These are phyloP conservation scores for Aureobasidium vineae DNA, from an alignment of 2,329 filamentous ascomycete genomes.

Conservation along the genomic window DNA sequence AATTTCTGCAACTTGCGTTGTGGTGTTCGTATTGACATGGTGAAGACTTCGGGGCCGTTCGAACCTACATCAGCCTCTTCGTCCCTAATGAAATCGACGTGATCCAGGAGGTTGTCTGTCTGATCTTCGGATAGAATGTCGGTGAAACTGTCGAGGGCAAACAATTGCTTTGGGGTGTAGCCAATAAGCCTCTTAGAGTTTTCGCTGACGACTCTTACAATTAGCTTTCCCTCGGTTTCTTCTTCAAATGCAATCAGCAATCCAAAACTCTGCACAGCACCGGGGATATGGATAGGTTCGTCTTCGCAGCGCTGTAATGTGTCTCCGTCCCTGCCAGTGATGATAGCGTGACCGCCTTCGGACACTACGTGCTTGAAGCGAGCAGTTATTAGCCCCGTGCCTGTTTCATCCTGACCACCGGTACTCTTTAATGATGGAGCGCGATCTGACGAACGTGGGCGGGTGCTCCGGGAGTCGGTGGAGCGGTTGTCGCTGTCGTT, in stretches of 20 bases:
- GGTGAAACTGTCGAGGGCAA: conserved; percentile 71
- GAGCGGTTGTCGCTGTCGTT: conserved; percentile 29
- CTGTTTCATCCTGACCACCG: conserved; percentile 43
- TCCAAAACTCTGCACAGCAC: conserved; percentile 77
- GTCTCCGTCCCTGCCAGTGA: conserved; percentile 72
- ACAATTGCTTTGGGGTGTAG: conserved; percentile 72
- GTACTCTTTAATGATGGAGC: conserved; percentile 39
- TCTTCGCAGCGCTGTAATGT: conserved; percentile 80
- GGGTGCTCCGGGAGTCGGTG: conserved; percentile 32
- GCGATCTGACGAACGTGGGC: conserved; percentile 31
- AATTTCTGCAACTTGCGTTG: conserved; percentile 61
- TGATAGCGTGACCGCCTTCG: conserved; percentile 74
- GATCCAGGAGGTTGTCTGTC: conserved; percentile 76
- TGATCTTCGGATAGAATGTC: conserved; percentile 83
- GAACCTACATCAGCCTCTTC: conserved; percentile 71
- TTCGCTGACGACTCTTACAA: conserved; percentile 74
- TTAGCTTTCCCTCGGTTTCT: conserved; percentile 59
- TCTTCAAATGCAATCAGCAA: conserved; percentile 72
- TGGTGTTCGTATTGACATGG: conserved; percentile 65
- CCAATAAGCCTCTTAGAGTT: conserved; percentile 75
- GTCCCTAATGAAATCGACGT: conserved; percentile 83
- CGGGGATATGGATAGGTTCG: conserved; percentile 85
- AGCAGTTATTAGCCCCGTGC: conserved; percentile 58
- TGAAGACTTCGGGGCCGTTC: conserved; percentile 85
- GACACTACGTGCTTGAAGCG: conserved; percentile 78